A percentile compares a stretch with the other conserved stretches of the same genome.
phyloP scores from a whole-genome alignment of 2,329 filamentous ascomycete genomes.

The Rhytidhysteron rufulum region DNA sequence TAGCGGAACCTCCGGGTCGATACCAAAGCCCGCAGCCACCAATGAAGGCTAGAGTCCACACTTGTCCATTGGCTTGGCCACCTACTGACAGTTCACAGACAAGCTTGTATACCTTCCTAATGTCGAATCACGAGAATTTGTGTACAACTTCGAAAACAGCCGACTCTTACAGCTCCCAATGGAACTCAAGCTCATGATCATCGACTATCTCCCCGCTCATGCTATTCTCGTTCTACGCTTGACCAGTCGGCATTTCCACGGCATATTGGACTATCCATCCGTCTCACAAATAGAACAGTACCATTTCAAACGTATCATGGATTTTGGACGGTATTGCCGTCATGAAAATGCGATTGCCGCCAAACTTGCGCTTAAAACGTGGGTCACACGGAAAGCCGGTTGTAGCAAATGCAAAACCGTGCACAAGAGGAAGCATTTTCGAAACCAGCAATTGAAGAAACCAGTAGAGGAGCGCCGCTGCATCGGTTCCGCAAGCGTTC shows the following conservation, averaged over 20 bases:
- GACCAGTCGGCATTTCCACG: not conserved
- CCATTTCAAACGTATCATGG: not conserved
- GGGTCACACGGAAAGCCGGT: too few species aligned
- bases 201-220: not conserved
- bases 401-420: conserved; percentile 1
- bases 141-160: not conserved
- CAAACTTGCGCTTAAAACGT: not conserved
- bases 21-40: too few species aligned
- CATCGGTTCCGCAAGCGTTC: not conserved
- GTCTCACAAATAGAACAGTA: not conserved
- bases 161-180: conserved; percentile 1
- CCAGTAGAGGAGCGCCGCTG: not conserved
- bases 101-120: not conserved
- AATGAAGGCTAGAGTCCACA: too few species aligned
- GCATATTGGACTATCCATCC: not conserved
- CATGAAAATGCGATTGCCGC: not conserved
- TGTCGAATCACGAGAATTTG: not conserved
- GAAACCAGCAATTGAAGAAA: not conserved
- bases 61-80: too few species aligned
- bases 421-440: not conserved
- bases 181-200: not conserved
- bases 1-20: too few species aligned
- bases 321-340: not conserved
- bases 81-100: too few species aligned
- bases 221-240: not conserved